These are phyloP conservation scores for Gymnopus androsaceus DNA, from an alignment of 1,284 basidiomycete genomes.

Conservation along the genomic window DNA sequence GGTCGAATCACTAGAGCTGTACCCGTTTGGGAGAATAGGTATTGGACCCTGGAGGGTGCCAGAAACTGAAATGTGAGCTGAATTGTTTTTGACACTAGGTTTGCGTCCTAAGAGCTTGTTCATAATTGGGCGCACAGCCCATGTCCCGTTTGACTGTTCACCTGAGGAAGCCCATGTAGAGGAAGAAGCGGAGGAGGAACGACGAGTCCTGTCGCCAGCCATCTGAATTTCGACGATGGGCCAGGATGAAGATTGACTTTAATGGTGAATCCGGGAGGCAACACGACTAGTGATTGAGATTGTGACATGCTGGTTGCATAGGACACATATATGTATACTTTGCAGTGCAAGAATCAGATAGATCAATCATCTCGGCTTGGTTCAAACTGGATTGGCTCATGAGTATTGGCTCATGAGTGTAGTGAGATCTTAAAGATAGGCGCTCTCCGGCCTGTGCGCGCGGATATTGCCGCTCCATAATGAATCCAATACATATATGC, in stretches of 20 bases:
- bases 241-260: background rate
- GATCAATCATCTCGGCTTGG: background rate
- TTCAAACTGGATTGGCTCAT: background rate
- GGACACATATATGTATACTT: background rate
- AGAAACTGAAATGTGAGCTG: too few species aligned
- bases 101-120: background rate
- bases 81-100: too few species aligned
- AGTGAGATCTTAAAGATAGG: background rate
- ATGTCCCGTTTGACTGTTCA: background rate
- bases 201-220: background rate
- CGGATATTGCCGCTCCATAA: too few species aligned
- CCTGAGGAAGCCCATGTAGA: background rate
- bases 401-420: background rate
- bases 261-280: background rate
- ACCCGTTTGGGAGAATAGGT: too few species aligned
- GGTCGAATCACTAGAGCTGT: background rate
- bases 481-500: too few species aligned
- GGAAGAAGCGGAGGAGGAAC: background rate
- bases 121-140: slow-evolving; percentile 6
- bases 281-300: slow-evolving; percentile 1
- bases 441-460: too few species aligned
- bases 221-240: slow-evolving; percentile 1
- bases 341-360: slow-evolving; percentile 5
- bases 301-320: slow-evolving; percentile 5
- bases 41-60: too few species aligned